Evolutionary conservation across 768 basidiomycete species (phyloP).

Genomic region (Boletus rufocinnamomeus): DNA sequence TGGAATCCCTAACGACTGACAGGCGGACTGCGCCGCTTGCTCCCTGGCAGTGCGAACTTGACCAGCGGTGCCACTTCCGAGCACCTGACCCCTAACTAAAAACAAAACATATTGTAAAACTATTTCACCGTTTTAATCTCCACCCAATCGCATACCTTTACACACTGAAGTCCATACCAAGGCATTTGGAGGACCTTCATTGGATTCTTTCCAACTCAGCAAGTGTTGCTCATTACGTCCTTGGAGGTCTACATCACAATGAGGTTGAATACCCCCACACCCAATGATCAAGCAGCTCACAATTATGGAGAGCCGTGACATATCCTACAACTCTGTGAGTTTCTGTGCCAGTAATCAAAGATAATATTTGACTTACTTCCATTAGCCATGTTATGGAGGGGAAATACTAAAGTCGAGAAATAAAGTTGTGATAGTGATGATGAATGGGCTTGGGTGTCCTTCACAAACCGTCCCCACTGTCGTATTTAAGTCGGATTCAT

Average conservation of each 20-base stretch:
- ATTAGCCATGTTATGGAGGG: slow-evolving; percentile 16
- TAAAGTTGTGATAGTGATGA: not conserved
- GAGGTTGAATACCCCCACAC: not conserved
- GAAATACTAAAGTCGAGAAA: not conserved
- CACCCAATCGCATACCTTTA: slow-evolving; percentile 46
- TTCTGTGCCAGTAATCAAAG: not conserved
- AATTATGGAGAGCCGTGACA: slow-evolving; percentile 46
- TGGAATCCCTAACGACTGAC: slow-evolving; percentile 34
- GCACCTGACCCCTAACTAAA: slow-evolving; percentile 48
- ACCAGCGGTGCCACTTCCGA: slow-evolving; percentile 47
- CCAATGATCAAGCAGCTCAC: slow-evolving; percentile 32
- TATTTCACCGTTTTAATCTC: not conserved
- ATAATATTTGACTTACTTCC: slow-evolving; percentile 21
- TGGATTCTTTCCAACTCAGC: slow-evolving; percentile 44
- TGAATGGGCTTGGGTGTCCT: slow-evolving; percentile 1
- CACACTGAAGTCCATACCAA: slow-evolving; percentile 55
- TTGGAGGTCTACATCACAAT: slow-evolving; percentile 40
- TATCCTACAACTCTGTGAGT: slow-evolving; percentile 31
- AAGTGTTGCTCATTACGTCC: slow-evolving; percentile 27
- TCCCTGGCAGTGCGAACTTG: slow-evolving; percentile 51
- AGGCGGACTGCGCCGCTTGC: slow-evolving; percentile 46
- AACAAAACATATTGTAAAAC: slow-evolving; percentile 5
- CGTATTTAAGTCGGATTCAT: slow-evolving; percentile 28
- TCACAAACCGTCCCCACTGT: not conserved
- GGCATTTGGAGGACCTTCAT: slow-evolving; percentile 44